A percentile compares a stretch with the other conserved stretches of the same genome.
phyloP scores from a whole-genome alignment of 2,329 filamentous ascomycete genomes.

The Aureobasidium mangrovei region DNA sequence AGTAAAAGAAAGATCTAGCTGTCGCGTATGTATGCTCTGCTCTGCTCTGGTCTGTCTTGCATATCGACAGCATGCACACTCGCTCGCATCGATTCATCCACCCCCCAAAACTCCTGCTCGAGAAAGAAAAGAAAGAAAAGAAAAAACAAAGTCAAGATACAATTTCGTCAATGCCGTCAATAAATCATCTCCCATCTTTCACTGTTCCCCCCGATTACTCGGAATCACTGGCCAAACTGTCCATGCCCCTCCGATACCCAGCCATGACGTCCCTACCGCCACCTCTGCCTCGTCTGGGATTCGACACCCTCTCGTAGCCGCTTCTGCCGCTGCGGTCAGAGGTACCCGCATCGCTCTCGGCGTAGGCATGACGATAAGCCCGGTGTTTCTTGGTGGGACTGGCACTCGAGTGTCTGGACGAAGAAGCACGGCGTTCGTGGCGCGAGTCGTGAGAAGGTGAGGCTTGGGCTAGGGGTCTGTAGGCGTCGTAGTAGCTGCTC shows the following conservation, averaged over 20 bases:
- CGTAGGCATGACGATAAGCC: constrained; percentile 13
- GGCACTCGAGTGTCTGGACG: neutral
- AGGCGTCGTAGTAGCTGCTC: constrained; percentile 29
- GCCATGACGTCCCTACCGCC: constrained; percentile 17
- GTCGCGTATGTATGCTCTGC: no score
- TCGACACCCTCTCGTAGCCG: constrained; percentile 35
- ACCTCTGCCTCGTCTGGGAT: constrained; percentile 17
- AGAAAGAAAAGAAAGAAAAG: neutral
- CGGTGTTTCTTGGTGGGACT: neutral
- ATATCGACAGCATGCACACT: no score
- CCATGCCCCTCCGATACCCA: constrained; percentile 29
- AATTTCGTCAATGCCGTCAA: neutral
- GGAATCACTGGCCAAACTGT: constrained; percentile 28
- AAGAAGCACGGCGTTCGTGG: neutral
- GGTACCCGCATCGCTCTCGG: constrained; percentile 30
- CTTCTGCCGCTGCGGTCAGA: constrained; percentile 41
- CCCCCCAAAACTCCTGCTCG: no score
- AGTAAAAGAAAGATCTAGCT: no score
- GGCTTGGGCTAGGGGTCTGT: constrained; percentile 23
- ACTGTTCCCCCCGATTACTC: neutral
- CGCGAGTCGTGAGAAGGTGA: neutral
- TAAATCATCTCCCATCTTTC: neutral
- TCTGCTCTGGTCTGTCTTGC: no score
- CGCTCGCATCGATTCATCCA: no score
- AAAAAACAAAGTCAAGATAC: neutral